Percentiles rank a stretch among this genome's conserved stretches.
These are phyloP conservation scores for Escovopsis sp. DNA, from an alignment of 2,329 filamentous ascomycete genomes.

Conservation along the genomic window DNA sequence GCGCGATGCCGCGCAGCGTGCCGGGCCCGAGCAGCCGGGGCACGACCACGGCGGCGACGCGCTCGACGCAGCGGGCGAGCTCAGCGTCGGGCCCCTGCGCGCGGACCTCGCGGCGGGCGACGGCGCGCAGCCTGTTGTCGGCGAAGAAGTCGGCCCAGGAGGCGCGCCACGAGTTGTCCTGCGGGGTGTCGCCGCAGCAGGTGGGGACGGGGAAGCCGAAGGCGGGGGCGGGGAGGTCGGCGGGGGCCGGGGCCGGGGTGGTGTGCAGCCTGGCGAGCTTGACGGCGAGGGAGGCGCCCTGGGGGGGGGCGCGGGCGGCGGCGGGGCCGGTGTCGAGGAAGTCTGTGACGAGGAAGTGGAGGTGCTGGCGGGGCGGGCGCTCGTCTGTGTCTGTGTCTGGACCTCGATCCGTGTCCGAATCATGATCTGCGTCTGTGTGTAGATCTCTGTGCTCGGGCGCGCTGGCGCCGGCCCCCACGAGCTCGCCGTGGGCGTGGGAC, in stretches of 20 bases:
- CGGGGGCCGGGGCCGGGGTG: slow-evolving; percentile 52
- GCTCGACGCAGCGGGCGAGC: slow-evolving; percentile 49
- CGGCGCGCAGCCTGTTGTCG: slow-evolving; percentile 53
- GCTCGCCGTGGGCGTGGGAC: slow-evolving; percentile 56
- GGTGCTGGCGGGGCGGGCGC: slow-evolving; percentile 24
- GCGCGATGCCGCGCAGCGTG: slow-evolving; percentile 44
- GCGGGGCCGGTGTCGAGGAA: slow-evolving; percentile 53
- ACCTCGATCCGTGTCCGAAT: slow-evolving; percentile 12
- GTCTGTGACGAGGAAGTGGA: slow-evolving; percentile 54
- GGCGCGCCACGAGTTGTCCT: slow-evolving; percentile 58
- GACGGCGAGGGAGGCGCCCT: slow-evolving; percentile 45
- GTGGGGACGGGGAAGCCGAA: slow-evolving; percentile 80
- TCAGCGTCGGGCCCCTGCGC: slow-evolving; percentile 51
- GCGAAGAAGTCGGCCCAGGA: slow-evolving; percentile 83
- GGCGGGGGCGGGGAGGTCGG: slow-evolving; percentile 41
- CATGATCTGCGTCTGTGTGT: slow-evolving; percentile 19
- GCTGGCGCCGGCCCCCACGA: slow-evolving; percentile 33
- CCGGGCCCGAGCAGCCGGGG: slow-evolving; percentile 59
- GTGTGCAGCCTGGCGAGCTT: slow-evolving; percentile 71
- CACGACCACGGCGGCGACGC: slow-evolving; percentile 49
- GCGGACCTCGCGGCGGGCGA: slow-evolving; percentile 41
- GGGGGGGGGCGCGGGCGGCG: slow-evolving; percentile 23
- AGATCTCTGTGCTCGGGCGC: slow-evolving; percentile 25
- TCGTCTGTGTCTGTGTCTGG: slow-evolving; percentile 8
- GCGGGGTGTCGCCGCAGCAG: slow-evolving; percentile 72